Base-by-base conservation (phyloP, 2,329 filamentous ascomycete genomes). In the Alternaria sp. region DNA sequence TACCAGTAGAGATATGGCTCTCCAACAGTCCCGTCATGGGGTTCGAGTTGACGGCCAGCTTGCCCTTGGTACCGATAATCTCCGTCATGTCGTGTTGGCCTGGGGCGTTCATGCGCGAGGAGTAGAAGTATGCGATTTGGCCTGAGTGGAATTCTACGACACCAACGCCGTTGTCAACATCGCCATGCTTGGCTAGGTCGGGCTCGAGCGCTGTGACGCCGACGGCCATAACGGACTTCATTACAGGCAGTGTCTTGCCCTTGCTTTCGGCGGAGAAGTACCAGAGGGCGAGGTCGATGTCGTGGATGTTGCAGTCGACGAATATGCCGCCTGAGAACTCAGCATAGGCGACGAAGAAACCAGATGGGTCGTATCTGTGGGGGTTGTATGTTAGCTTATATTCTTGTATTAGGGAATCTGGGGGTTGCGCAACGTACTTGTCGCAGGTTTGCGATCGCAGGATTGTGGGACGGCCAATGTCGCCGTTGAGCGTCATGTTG, bases 301-400 rank as follows among this genome's bases (percentile, higher is more conserved):
- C 89, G 80, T 91, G 89, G 70, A 91, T 87, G 53, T 86, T 87
- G 79, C 87, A 89, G 80, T 91, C 89, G 59, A 91, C 89, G 68
- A 91, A 91, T 73, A 91, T 90, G 22, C 89, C 89, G 34, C 89
- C 89, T 2, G 82, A 85, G 78, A 86, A 88, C 67, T 87, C 81
- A 12, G 89, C 87, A 76, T 91, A 91, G 22, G 84, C 81, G 56
- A 91, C 87, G 74, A 90, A 91, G 82, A 90, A 91, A 46, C 88
- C 88, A 0, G 82, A 83, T 0, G 87, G 86, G 60, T 90, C 87
- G 58, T 86, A 83, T 44, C 53, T 60, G 49, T 30, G 16, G 12
- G 10, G 9, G 20, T 14, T 3, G n/a, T 6, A 25, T 34, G 44
- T 62, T 36, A 62, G 50, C 12, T 25, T 2, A 1, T 41, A 32